phyloP scores from a whole-genome alignment of 805 yeast species.

The Teunomyces panamensis region DNA sequence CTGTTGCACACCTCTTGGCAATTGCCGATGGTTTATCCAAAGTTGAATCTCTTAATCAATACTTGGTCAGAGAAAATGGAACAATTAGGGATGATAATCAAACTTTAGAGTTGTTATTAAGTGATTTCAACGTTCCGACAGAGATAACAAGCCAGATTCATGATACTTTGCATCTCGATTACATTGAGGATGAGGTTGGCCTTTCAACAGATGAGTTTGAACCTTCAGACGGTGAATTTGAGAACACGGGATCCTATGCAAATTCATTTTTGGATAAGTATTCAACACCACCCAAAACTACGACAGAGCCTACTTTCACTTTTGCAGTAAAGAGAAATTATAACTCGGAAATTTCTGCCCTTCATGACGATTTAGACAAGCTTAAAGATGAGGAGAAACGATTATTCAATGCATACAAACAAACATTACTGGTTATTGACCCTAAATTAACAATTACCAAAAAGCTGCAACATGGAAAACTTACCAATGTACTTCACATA shows the following conservation, averaged over 20 bases:
- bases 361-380: slow-evolving; percentile 32
- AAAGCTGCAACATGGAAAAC: slow-evolving; percentile 28
- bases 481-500: slow-evolving; percentile 46
- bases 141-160: slow-evolving; percentile 42
- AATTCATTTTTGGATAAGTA: slow-evolving; percentile 20
- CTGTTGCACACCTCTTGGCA: slow-evolving; percentile 25
- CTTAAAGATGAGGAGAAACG: slow-evolving; percentile 24
- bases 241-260: slow-evolving; percentile 16
- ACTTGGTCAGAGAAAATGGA: slow-evolving; percentile 17
- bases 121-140: slow-evolving; percentile 35
- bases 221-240: slow-evolving; percentile 1
- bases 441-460: slow-evolving; percentile 25
- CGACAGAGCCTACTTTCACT: slow-evolving; percentile 9
- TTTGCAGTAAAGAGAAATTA: slow-evolving; percentile 37
- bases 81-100: slow-evolving; percentile 20
- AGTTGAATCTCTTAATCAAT: slow-evolving; percentile 14
- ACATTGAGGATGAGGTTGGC: slow-evolving; percentile 6
- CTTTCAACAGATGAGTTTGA: not conserved
- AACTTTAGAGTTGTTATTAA: slow-evolving; percentile 18
- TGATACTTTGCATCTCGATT: slow-evolving; percentile 24
- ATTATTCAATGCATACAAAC: slow-evolving; percentile 18
- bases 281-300: slow-evolving; percentile 10
- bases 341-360: slow-evolving; percentile 23
- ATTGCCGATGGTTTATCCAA: slow-evolving; percentile 31
- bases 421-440: slow-evolving; percentile 22